Evolutionary conservation across 768 basidiomycete species (phyloP), one percentile per base, ranked within the genome.

Genomic region (Leccinum subtestaceum): DNA sequence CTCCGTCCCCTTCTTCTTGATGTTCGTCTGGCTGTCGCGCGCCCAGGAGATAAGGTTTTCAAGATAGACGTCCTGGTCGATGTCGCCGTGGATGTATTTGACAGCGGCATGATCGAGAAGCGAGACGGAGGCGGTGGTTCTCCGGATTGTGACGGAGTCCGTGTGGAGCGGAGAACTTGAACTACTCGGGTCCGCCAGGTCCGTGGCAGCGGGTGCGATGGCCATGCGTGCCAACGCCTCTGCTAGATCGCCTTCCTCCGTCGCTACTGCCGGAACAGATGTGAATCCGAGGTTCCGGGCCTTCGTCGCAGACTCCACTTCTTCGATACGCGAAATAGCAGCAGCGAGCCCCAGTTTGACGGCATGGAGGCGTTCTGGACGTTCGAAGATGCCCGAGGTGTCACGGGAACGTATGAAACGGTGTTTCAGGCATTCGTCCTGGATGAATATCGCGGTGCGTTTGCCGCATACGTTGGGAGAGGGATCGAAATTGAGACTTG

Each of bases 301-400:
- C 21, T 29, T 46, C 4, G 32, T 25, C 5, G 34, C 52, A 4
- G 52, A 31, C 9, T 54, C 54, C 0, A 19, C 43, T 8, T 77
- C 78, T 64, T 91, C 88, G 4, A 94, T 74, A 52, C 88, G 83
- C 8, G 94, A 82, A 19, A 92, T 78, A 0, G 89, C 91, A 7
- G 89, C 89, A 2, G 93, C 81, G 8, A 97, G 78, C 2, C 95
- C 96, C 5, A 91, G 67, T 63, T 87, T 85, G 52, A 98, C 84
- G 0, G 95, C 95, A 52, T 88, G 83, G 27, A 98, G 76, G 21
- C 96, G 85, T 70, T 97, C 91, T 0, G 95, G 95, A 10, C 92
- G 81, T 70, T 98, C 96, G n/a, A 95, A 84, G 55, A 97, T 87
- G 48, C 79, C 77, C 1, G 90, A 91, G 0, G 78, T 77, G 65